Base-by-base conservation (phyloP, 2,329 filamentous ascomycete species). In the Ophiognomonia clavigignenti-juglandacearum region DNA sequence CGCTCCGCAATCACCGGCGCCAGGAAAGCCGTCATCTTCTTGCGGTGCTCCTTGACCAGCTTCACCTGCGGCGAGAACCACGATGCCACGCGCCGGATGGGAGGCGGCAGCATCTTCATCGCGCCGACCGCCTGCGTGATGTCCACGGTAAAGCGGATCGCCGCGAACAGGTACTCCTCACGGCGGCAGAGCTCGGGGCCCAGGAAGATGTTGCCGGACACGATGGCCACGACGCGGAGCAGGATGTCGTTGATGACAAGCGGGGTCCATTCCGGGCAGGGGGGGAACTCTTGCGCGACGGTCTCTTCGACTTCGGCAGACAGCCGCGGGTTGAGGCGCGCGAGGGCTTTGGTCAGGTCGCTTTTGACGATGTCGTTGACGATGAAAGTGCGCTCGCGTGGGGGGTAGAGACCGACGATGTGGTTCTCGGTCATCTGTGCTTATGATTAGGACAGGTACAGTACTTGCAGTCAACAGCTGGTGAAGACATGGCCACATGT, bases 121-220 rank as follows among this genome's bases (percentile, higher is more conserved):
- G 22, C 44, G n/a, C 58, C 56, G 9, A 67, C 55, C 39, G 63
- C 58, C 1, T 65, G 60, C 0, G 41, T 41, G 23, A 39, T 45
- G 22, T 48, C 47, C 11, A 66, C 54, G 6, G 68, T 70, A 50
- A 66, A 71, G 51, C 67, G 64, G 39, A 69, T 68, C 6, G 65
- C 61, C 3, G 65, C 59, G 34, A 68, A 59, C 1, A 71, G 53
- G 50, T 69, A 71, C 22, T 60, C 58, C 26, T 66, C 62, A 10
- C 62, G 54, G n/a, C 66, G 65, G 42, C 67, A 69, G 2, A 69
- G 59, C 23, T 70, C 66, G 4, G 65, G 58, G 2, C 69, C 69
- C 34, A 72, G 59, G 45, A 71, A 71, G n/a, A 71, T 57, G 18
- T 65, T 58, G 4, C 68, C 68, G 0, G 66, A 69, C 4, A 65